These are phyloP conservation scores for Francoa sonchifolia DNA, from an alignment of 441 rosid genomes.

Conservation along the genomic window DNA sequence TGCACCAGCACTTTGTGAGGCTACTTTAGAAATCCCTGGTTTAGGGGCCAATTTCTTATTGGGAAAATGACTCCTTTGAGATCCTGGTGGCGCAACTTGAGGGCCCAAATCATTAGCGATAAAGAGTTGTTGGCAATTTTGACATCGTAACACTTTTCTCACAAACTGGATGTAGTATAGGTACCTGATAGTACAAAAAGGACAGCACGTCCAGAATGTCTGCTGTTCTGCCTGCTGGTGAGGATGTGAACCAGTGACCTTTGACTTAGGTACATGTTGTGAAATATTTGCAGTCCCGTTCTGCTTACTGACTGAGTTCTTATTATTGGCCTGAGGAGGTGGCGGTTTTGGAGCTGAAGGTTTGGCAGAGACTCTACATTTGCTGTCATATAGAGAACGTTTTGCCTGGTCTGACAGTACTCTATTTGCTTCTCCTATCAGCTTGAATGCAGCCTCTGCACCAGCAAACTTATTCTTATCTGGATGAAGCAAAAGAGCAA, in stretches of 20 bases:
- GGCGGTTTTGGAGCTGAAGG: slow-evolving; percentile 12
- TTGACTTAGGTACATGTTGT: slow-evolving; percentile 10
- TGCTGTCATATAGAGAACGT: slow-evolving; percentile 35
- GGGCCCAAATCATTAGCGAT: slow-evolving; percentile 24
- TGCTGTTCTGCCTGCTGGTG: slow-evolving; percentile 12
- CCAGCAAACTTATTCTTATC: slow-evolving; percentile 52
- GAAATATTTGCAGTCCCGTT: slow-evolving; percentile 8
- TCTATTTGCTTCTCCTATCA: slow-evolving; percentile 51
- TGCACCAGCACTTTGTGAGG: slow-evolving; percentile 18
- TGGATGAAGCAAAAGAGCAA: slow-evolving; percentile 52
- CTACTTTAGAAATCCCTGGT: slow-evolving; percentile 19
- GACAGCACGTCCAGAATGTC: slow-evolving; percentile 43
- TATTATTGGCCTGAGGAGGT: slow-evolving; percentile 17
- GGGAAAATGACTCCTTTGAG: slow-evolving; percentile 15
- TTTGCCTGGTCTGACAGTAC: slow-evolving; percentile 27
- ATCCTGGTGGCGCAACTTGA: slow-evolving; percentile 19
- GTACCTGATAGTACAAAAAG: slow-evolving; percentile 26
- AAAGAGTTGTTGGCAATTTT: slow-evolving; percentile 24
- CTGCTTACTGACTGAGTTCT: slow-evolving; percentile 11
- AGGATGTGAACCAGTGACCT: slow-evolving; percentile 12
- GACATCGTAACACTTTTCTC: slow-evolving; percentile 27
- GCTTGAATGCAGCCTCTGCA: slow-evolving; percentile 63
- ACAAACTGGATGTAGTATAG: slow-evolving; percentile 23
- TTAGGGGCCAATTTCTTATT: slow-evolving; percentile 22
- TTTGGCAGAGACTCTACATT: slow-evolving; percentile 20